Base-by-base conservation (phyloP, 225 moss, liverwort and hornwort species). In the Antitrichia curtipendula region DNA sequence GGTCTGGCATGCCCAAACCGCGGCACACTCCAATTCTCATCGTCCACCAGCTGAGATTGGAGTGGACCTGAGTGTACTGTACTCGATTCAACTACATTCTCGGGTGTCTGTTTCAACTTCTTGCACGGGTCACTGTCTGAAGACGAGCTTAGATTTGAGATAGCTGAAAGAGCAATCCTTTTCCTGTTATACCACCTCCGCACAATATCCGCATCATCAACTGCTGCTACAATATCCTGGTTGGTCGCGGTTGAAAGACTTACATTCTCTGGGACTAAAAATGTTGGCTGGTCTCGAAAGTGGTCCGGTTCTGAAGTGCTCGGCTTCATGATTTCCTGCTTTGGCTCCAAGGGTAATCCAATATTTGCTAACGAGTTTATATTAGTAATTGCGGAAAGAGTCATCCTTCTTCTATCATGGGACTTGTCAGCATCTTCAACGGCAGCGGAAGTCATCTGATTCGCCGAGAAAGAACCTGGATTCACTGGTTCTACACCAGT, bases 141-240 rank as follows among this genome's bases (percentile, higher is more conserved):
- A 63, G 87, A 84, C 73, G 87, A 85, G 76, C 85, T 88, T 50
- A 83, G 53, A 80, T 86, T 88, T 57, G 89, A 80, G 68, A 73
- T 70, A 56, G 65, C 80, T 36, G 84, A 89, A 54, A 86, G 88
- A 18, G 86, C 86, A 69, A 88, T 53, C 78, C 88, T 90, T 86
- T 91, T 92, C 41, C 92, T 89, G 72, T 88, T 80, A n/a, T 86
- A 86, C 91, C 88, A 89, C 84, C 88, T 91, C 84, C 59, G 84
- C 53, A 89, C 75, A 47, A 86, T 78, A 78, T 82, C 82, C n/a
- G n/a, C 71, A 63, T 85, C 76, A 45, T 62, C 75, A 63, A 74
- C 56, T 80, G 64, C 82, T 72, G 62, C 82, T 58, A 79, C 54
- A 83, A 29, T 34, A 31, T 63, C 75, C 77, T 81, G 82, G 34